These are phyloP conservation scores for Lentinula lateritia DNA, from an alignment of 768 basidiomycete genomes.

Conservation along the genomic window DNA sequence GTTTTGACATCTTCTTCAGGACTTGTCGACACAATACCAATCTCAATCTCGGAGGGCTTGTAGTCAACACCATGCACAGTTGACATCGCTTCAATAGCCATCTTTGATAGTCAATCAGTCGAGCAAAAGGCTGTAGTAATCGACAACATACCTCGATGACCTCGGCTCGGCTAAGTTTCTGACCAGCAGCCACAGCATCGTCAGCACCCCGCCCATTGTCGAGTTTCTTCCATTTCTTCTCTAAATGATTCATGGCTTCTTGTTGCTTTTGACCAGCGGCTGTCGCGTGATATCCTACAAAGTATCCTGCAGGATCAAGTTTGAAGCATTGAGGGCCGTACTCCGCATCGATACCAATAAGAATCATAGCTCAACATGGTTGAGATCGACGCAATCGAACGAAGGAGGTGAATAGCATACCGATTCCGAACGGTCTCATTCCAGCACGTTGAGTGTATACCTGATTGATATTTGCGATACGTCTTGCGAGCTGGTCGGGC, in stretches of 20 bases:
- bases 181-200: constrained; percentile 70
- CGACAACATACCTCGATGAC: constrained; percentile 77
- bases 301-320: constrained; percentile 97
- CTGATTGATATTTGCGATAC: constrained; percentile 97
- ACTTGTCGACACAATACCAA: constrained; percentile 81
- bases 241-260: constrained; percentile 96
- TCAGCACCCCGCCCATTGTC: constrained; percentile 75
- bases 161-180: constrained; percentile 64
- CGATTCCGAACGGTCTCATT: constrained; percentile 93
- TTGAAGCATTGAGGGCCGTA: constrained; percentile 97
- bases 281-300: constrained; percentile 96
- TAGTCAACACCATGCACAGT: constrained; percentile 94
- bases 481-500: constrained; percentile 89
- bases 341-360: constrained; percentile 90
- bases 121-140: not conserved
- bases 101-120: constrained; percentile 34
- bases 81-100: constrained; percentile 93
- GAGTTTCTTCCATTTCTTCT: constrained; percentile 98
- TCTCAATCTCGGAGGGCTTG: constrained; percentile 93
- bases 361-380: constrained; percentile 72
- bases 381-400: not conserved
- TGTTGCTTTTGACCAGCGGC: constrained; percentile 96
- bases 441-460: constrained; percentile 97
- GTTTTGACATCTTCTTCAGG: constrained; percentile 71
- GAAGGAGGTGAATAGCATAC: constrained; percentile 43